Base-by-base conservation (phyloP, 305 asterid species). In the Ilex paraguariensis region DNA sequence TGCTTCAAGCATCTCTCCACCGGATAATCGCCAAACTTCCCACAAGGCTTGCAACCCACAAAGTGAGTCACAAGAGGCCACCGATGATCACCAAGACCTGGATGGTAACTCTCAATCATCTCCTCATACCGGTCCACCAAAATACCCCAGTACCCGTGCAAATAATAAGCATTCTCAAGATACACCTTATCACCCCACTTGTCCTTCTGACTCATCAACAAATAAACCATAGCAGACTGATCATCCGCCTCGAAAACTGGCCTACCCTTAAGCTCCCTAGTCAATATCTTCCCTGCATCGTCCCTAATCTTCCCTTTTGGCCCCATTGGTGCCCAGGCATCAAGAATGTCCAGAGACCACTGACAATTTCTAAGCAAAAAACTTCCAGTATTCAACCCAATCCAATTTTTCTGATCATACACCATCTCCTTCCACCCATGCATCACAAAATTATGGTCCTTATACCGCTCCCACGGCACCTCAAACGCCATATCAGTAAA, bases 381-480 rank as follows among this genome's bases (percentile, higher is more conserved):
- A 60, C 65, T 59, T 5, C 73, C 64, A 3, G 64, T 62, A 49
- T 57, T 68, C 53, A 68, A 57, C 10, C 73, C 64, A 50, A 68
- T 55, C 73, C 60, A 68, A 9, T 56, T 68, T 52, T 33, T 68
- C n/a, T 68, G 61, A 14, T 61, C 67, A 39, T 61, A 68, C n/a
- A 68, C 32, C 67, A 54, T 31, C 28, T 61, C 51, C 8, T 51
- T 54, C 66, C 67, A 62, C 11, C 72, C 72, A 13, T 68, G 72
- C 72, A 68, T 60, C 40, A 68, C 63, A 3, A 68, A 45, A 13
- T 68, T 68, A 42, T 42, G 48, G 39, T 56, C 64, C 54, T 68
- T 69, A 31, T 69, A 69, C 65, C 64, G 62, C 56, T 69, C 65
- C 59, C 63, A 69, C n/a, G 61, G 61, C 51, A 69, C 58, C 65